Base-by-base conservation (phyloP, 2,329 filamentous ascomycete genomes). In the Didymellaceae sp. region DNA sequence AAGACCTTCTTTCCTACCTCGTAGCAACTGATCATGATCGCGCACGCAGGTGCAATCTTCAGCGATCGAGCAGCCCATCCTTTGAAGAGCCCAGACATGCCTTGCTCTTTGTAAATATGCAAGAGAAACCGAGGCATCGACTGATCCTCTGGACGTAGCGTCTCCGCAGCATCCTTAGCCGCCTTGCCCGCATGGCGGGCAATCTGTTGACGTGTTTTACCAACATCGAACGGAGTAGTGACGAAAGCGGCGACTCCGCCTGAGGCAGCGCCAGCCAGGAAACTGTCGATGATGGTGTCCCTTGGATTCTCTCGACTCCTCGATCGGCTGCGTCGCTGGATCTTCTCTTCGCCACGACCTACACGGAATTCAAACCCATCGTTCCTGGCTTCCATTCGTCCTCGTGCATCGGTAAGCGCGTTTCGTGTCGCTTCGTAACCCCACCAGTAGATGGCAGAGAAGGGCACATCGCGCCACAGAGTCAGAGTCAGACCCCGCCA, bases 21-120 rank as follows among this genome's bases (percentile, higher is more conserved):
- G 73, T 97, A 99, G 70, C 88, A 96, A 70, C 90, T 95, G 70
- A 99, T 97, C 94, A 99, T 99, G 70, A 99, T 97, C 21, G 94
- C 94, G 74, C 94, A 99, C 0, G 93, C 91, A 1, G 94, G 94
- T 1, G 94, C 93, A 5, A 99, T 92, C 72, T 97, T 97, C 54
- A 97, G 78, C 60, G 91, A 96, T 30, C 94, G 82, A 0, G 94
- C 91, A 18, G 91, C 87, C 90, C 92, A 97, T 33, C 94, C 94
- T 63, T 82, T 89, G 83, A 95, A 97, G 5, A 99, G 77, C 0
- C 94, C 94, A 1, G 83, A 71, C 13, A 86, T 71, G 2, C 94
- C 94, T 74, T 97, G 93, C 45, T 88, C 88, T 62, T 84, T 82
- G 78, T 93, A 95, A 42, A 99, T 97, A 64, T 96, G 91, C 80